Conservation (phyloP, 805 yeast species). For the Kazachstania martiniae region DNA sequence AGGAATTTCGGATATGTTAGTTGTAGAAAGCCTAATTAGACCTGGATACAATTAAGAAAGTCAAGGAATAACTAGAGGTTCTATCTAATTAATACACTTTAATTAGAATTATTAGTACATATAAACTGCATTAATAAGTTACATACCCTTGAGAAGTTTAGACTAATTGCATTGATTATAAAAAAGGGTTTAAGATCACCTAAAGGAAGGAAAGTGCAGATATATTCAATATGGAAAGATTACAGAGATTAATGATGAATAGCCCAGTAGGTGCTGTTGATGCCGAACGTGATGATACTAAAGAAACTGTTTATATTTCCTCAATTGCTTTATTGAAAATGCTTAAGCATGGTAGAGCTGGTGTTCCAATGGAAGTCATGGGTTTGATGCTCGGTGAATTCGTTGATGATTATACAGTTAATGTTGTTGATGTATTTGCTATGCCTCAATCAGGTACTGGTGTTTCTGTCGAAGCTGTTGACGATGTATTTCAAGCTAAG, state of each 20-base stretch:
- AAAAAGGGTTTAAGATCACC: too few species aligned
- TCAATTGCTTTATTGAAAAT: conserved; percentile 89
- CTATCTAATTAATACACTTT: too few species aligned
- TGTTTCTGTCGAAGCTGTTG: conserved; percentile 97
- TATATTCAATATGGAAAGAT: conserved; percentile 28
- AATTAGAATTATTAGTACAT: too few species aligned
- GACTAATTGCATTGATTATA: too few species aligned
- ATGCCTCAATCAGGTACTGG: conserved; percentile 99
- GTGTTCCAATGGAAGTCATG: conserved; percentile 86
- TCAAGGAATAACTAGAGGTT: too few species aligned
- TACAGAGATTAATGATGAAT: conserved; percentile 33
- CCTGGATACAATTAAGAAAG: too few species aligned
- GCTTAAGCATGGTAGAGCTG: conserved; percentile 95
- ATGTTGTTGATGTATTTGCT: conserved; percentile 96
- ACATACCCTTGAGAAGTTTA: too few species aligned
- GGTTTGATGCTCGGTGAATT: conserved; percentile 98
- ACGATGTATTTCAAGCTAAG: conserved; percentile 94
- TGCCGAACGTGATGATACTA: conserved; percentile 81
- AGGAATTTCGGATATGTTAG: too few species aligned
- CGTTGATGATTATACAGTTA: conserved; percentile 93
- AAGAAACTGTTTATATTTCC: conserved; percentile 93
- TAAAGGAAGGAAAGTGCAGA: too few species aligned
- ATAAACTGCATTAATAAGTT: too few species aligned
- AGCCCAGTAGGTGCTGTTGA: conserved; percentile 41
- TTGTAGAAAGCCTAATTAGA: too few species aligned